phyloP scores from a whole-genome alignment of 2,329 filamentous ascomycete genomes.

The Plectosphaerella cucumerina region DNA sequence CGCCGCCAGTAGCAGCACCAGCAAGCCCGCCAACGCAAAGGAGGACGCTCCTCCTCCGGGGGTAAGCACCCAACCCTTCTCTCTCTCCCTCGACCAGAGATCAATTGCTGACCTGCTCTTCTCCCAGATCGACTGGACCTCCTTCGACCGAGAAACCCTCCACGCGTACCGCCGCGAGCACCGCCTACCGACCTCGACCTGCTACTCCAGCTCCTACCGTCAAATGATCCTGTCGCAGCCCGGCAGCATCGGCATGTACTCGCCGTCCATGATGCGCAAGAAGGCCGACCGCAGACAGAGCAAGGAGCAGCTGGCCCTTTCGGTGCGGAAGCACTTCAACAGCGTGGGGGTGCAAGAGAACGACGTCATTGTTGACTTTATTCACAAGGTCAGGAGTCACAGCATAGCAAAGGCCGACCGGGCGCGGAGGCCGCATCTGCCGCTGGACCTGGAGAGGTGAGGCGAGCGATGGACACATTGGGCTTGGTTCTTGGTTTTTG shows the following conservation, averaged over 20 bases:
- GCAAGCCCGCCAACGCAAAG: slow-evolving; percentile 9
- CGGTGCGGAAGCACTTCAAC: slow-evolving; percentile 81
- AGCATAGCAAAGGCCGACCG: slow-evolving; percentile 11
- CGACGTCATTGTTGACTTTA: slow-evolving; percentile 75
- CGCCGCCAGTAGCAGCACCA: slow-evolving; percentile 21
- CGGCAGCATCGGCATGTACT: slow-evolving; percentile 63
- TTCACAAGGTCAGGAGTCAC: slow-evolving; percentile 56
- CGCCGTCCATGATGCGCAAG: slow-evolving; percentile 69
- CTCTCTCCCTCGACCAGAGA: background rate
- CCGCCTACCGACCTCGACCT: slow-evolving; percentile 64
- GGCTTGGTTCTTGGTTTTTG: background rate
- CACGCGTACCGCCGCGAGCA: slow-evolving; percentile 74
- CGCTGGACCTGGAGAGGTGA: slow-evolving; percentile 2
- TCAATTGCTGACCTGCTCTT: background rate
- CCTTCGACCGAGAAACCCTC: slow-evolving; percentile 63
- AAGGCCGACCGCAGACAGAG: slow-evolving; percentile 62
- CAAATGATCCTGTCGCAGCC: slow-evolving; percentile 58
- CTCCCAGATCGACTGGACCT: slow-evolving; percentile 59
- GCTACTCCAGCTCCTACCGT: slow-evolving; percentile 62
- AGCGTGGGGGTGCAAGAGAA: slow-evolving; percentile 73
- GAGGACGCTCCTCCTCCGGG: slow-evolving; percentile 7
- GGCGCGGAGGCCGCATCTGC: slow-evolving; percentile 4
- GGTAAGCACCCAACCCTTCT: slow-evolving; percentile 2
- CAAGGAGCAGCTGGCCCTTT: slow-evolving; percentile 67
- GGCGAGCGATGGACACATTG: background rate